Evolutionary conservation across 2,329 filamentous ascomycete genomes (phyloP), one percentile per base, ranked within the genome.

Genomic region (Botrytis squamosa): DNA sequence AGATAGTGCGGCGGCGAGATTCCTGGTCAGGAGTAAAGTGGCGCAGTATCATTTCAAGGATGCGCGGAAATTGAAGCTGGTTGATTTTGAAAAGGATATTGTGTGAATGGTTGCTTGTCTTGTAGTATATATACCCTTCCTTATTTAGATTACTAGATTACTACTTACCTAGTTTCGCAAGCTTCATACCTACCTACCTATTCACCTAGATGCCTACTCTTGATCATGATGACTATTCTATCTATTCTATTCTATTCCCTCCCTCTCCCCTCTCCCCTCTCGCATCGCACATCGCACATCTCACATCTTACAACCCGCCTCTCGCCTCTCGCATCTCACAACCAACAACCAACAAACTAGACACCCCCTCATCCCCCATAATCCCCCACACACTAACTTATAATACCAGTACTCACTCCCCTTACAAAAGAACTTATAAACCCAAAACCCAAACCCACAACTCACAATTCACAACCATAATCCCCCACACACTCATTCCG

Each of bases 11-110:
- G 88, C 89, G 20, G 88, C 87, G 3, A 86, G 90, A 75, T 91
- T 91, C 77, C 83, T 92, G 36, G 88, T 91, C 49, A 83, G 90
- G 72, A 89, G 89, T 55, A 90, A 90, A 78, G 89, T 90, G 59
- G 90, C 90, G 4, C 87, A 89, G 77, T 91, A 91, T 77, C 89
- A 92, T 77, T 89, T 89, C 4, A 87, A 84, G 75, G 89, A 92
- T 81, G 88, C 90, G 22, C 87, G 84, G 60, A 86, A 83, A 79
- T 81, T 92, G 70, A 85, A 87, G 68, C 81, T 92, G 65, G 82
- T 92, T 65, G 89, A 91, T 80, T 91, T 91, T 84, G 89, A 89
- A 25, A 86, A 87, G 74, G 89, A 91, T 52, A 62, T 73, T 36
- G 40, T 69, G 20, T 73, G 14, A 72, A 14, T 42, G 59, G 16